Base-by-base conservation (phyloP, 768 basidiomycete species). In the Favolaschia claudopus region DNA sequence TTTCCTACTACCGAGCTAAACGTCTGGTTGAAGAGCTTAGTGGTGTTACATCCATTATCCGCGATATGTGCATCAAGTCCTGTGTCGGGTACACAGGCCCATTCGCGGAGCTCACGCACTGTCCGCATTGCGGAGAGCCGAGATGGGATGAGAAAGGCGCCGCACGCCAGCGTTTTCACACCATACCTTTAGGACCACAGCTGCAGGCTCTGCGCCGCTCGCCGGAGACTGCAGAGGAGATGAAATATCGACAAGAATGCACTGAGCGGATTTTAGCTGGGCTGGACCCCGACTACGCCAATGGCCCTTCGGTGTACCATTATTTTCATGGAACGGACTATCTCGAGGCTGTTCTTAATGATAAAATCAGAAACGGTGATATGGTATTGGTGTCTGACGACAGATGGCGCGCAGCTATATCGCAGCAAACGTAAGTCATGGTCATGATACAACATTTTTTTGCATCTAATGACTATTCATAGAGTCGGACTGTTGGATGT, bases 41-140 rank as follows among this genome's bases (percentile, higher is more conserved):
- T 15, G 76, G 80, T 1, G 60, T 85, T 4, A 40, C 67, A 7
- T 39, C 74, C 0, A 58, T 83, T 6, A 39, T 65, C 0, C 43
- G 71, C 17, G 75, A 84, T 55, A 84, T 83, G 81, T 84, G 81
- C 45, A 55, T 67, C 0, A 70, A 80, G 7, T 65, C 69, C 33
- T 55, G 59, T 17, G 49, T 71, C 36, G 73, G 68, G 14, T 77
- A 60, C 34, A 69, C 67, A 1, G 71, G 69, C 1, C 67, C 69
- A 14, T 70, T 47, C 24, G 17, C 27, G 1, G 25, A 33, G 3
- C 50, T 64, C 15, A 42, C 58, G 0, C 1, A 13, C 0, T 79
- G 77, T 48, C 56, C 60, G 0, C 51, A 40, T 3, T 80, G 78
- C 45, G 45, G 44, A 0, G 52, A 69, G 51, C 37, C 67, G 6